Conservation (phyloP, 345 rosid species). For the Durio zibethinus region DNA sequence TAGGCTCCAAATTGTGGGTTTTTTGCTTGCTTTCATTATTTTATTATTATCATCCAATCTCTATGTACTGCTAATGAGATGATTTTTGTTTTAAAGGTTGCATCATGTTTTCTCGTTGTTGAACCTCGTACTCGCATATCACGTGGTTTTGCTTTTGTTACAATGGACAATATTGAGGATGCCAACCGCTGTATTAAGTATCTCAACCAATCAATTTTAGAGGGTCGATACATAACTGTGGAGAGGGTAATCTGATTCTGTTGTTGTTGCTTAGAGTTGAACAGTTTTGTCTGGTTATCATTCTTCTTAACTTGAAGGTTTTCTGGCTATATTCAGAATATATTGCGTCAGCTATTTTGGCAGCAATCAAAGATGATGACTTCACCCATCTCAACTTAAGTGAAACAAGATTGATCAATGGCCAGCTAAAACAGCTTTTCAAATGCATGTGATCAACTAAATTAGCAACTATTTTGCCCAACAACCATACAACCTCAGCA, state of each 20-base stretch:
- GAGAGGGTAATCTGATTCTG: constrained; percentile 69
- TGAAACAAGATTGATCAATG: constrained; percentile 93
- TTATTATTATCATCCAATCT: not conserved
- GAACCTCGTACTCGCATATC: constrained; percentile 94
- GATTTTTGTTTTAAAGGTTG: constrained; percentile 53
- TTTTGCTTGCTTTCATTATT: not conserved
- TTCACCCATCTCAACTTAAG: constrained; percentile 76
- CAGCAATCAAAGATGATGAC: constrained; percentile 96
- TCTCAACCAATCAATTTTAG: constrained; percentile 94
- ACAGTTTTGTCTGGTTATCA: constrained; percentile 31
- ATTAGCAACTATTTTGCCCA: constrained; percentile 83
- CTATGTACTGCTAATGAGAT: not conserved
- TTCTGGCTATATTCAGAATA: constrained; percentile 92
- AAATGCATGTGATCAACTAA: constrained; percentile 92
- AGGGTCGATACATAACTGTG: constrained; percentile 93
- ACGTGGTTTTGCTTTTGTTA: constrained; percentile 95
- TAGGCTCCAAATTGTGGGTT: not conserved
- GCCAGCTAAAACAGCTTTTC: constrained; percentile 93
- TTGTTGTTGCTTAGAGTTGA: constrained; percentile 7
- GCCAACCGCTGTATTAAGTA: constrained; percentile 89
- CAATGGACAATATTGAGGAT: constrained; percentile 73
- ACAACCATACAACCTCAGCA: constrained; percentile 79
- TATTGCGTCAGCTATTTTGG: constrained; percentile 93
- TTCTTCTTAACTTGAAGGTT: constrained; percentile 79
- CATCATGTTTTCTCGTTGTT: constrained; percentile 85